These are phyloP conservation scores for Raffaelea albimanens DNA, from an alignment of 2,329 filamentous ascomycete genomes.

Conservation along the genomic window DNA sequence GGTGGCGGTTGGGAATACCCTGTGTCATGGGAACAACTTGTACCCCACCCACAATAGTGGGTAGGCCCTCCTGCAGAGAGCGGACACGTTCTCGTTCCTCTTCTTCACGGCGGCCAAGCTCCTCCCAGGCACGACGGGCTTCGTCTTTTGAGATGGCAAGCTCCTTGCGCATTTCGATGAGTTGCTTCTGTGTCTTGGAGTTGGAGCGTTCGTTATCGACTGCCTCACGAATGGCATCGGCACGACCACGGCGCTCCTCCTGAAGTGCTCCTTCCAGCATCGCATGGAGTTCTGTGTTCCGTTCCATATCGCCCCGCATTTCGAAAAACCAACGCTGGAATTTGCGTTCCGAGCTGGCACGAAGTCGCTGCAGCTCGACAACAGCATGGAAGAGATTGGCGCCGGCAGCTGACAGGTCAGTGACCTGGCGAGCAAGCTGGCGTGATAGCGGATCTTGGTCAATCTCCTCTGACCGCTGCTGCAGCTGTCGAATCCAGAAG, in stretches of 20 bases:
- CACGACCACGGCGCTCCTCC: conserved; percentile 60
- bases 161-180: conserved; percentile 88
- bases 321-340: conserved; percentile 99
- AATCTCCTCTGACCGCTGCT: conserved; percentile 82
- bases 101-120: conserved; percentile 84
- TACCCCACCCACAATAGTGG: conserved; percentile 83
- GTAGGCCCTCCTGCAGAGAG: conserved; percentile 77
- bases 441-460: conserved; percentile 73
- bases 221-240: conserved; percentile 56
- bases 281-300: conserved; percentile 70
- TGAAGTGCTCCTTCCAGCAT: conserved; percentile 69
- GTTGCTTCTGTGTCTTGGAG: conserved; percentile 60
- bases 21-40: conserved; percentile 91
- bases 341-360: conserved; percentile 91
- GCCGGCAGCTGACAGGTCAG: conserved; percentile 91
- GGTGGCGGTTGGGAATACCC: conserved; percentile 40
- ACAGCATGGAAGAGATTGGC: conserved; percentile 97
- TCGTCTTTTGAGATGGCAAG: conserved; percentile 93
- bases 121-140: conserved; percentile 91
- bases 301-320: conserved; percentile 79
- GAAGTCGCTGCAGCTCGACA: conserved; percentile 85
- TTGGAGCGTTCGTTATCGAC: conserved; percentile 62
- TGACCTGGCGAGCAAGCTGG: conserved; percentile 88
- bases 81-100: conserved; percentile 81
- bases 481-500: conserved; percentile 90